Conservation (phyloP, 2,329 filamentous ascomycete species). For the Colletotrichum neosansevieriae region DNA sequence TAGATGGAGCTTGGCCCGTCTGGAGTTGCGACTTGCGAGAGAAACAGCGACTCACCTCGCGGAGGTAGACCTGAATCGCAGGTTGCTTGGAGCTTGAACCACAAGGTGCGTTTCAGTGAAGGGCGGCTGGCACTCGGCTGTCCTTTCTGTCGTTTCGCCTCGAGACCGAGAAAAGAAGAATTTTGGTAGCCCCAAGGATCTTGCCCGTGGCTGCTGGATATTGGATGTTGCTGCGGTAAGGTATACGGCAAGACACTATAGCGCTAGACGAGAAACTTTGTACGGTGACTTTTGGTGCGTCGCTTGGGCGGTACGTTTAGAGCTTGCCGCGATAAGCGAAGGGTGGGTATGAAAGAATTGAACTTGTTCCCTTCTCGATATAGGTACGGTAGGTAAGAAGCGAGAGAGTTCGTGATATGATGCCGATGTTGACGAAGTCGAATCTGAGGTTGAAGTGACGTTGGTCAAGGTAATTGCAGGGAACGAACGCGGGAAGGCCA, state of each 20-base stretch:
- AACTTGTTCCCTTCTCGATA: neutral
- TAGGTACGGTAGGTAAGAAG: neutral
- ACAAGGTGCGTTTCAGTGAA: slow-evolving; percentile 25
- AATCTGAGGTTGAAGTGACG: slow-evolving; percentile 14
- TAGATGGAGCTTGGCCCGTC: slow-evolving; percentile 13
- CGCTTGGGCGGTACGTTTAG: slow-evolving; percentile 13
- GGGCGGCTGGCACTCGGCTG: slow-evolving; percentile 30
- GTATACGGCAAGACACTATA: slow-evolving; percentile 8
- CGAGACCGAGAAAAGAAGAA: neutral
- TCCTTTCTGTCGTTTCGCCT: slow-evolving; percentile 31
- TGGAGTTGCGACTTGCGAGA: slow-evolving; percentile 23
- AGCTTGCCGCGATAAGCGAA: slow-evolving; percentile 9
- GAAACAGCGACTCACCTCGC: slow-evolving; percentile 34
- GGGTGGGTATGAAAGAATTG: neutral
- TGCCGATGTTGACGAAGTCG: slow-evolving; percentile 4
- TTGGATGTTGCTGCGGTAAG: neutral
- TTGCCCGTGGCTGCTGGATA: neutral
- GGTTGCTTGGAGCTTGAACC: slow-evolving; percentile 5
- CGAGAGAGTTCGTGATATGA: neutral
- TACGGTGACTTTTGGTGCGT: slow-evolving; percentile 22
- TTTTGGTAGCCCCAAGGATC: neutral
- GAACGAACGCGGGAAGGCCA: slow-evolving; percentile 34
- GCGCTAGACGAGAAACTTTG: slow-evolving; percentile 28
- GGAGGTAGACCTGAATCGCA: slow-evolving; percentile 16
- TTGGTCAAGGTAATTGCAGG: slow-evolving; percentile 21